These are phyloP conservation scores for Neocucurbitaria cava DNA, from an alignment of 2,329 filamentous ascomycete genomes.

Conservation along the genomic window DNA sequence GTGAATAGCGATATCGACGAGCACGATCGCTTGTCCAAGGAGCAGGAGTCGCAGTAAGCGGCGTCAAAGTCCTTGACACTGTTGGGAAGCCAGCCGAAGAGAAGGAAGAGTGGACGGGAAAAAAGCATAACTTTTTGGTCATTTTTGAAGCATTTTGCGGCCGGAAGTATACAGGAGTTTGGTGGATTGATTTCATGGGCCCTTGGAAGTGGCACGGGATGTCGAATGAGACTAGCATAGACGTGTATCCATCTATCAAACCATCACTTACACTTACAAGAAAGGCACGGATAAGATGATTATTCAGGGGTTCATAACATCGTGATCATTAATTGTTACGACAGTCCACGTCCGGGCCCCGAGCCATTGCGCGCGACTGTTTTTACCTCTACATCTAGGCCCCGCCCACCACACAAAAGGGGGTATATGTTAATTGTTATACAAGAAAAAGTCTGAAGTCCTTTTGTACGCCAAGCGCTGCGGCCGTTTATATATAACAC, in stretches of 20 bases:
- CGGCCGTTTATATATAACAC: slow-evolving; percentile 5
- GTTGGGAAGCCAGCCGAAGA: not conserved
- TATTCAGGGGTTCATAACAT: slow-evolving; percentile 21
- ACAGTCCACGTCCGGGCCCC: slow-evolving; percentile 4
- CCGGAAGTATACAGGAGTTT: slow-evolving; percentile 7
- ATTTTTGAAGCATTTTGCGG: slow-evolving; percentile 6
- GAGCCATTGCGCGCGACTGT: not conserved
- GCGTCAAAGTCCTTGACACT: not conserved
- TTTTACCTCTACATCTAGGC: not conserved
- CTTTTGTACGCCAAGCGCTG: slow-evolving; percentile 12
- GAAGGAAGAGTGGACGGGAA: not conserved
- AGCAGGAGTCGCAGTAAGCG: slow-evolving; percentile 39
- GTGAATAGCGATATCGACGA: slow-evolving; percentile 78
- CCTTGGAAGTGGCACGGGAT: not conserved
- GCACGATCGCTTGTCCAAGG: slow-evolving; percentile 76
- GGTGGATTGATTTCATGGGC: not conserved
- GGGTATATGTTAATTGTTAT: slow-evolving; percentile 32
- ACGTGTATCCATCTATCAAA: not conserved
- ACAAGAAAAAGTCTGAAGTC: slow-evolving; percentile 15
- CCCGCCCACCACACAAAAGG: slow-evolving; percentile 21
- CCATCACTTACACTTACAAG: not conserved
- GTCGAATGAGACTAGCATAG: not conserved
- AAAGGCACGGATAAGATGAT: not conserved
- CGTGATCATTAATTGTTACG: slow-evolving; percentile 23
- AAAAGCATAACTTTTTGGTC: slow-evolving; percentile 3